Percentiles rank a stretch among this genome's conserved stretches.
Conservation (phyloP, 2,329 filamentous ascomycete genomes). For the Rutstroemia sydowiana region DNA sequence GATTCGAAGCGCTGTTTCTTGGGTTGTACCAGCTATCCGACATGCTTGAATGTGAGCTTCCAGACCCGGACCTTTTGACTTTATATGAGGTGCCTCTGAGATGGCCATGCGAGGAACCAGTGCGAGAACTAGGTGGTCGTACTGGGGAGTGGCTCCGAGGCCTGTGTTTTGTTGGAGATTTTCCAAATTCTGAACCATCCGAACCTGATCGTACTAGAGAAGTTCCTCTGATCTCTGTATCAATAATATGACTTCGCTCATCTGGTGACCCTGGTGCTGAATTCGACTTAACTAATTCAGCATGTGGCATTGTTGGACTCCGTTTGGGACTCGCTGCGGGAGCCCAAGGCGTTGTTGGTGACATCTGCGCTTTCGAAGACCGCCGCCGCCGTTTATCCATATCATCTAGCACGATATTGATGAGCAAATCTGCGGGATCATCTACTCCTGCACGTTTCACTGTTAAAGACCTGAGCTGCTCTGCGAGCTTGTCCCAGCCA, state of each 20-base stretch:
- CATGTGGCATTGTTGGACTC: slow-evolving; percentile 56
- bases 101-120: slow-evolving; percentile 49
- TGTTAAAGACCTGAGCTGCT: slow-evolving; percentile 83
- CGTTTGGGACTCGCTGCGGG: slow-evolving; percentile 48
- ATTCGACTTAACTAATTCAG: slow-evolving; percentile 59
- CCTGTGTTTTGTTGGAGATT: slow-evolving; percentile 32
- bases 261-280: slow-evolving; percentile 48
- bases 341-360: slow-evolving; percentile 66
- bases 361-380: slow-evolving; percentile 78
- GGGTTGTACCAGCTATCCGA: slow-evolving; percentile 56
- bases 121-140: slow-evolving; percentile 68
- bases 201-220: slow-evolving; percentile 27
- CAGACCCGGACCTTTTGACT: slow-evolving; percentile 79
- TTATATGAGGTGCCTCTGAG: slow-evolving; percentile 58
- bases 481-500: slow-evolving; percentile 89
- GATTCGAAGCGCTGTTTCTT: slow-evolving; percentile 70
- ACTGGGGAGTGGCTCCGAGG: slow-evolving; percentile 76
- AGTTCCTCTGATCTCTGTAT: slow-evolving; percentile 18
- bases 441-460: slow-evolving; percentile 83
- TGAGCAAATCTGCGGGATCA: slow-evolving; percentile 81
- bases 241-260: slow-evolving; percentile 28
- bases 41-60: slow-evolving; percentile 79
- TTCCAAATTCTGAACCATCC: slow-evolving; percentile 21
- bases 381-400: slow-evolving; percentile 86
- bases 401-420: slow-evolving; percentile 91